These are phyloP conservation scores for Quercus robur DNA, from an alignment of 306 rosid genomes.

Conservation along the genomic window DNA sequence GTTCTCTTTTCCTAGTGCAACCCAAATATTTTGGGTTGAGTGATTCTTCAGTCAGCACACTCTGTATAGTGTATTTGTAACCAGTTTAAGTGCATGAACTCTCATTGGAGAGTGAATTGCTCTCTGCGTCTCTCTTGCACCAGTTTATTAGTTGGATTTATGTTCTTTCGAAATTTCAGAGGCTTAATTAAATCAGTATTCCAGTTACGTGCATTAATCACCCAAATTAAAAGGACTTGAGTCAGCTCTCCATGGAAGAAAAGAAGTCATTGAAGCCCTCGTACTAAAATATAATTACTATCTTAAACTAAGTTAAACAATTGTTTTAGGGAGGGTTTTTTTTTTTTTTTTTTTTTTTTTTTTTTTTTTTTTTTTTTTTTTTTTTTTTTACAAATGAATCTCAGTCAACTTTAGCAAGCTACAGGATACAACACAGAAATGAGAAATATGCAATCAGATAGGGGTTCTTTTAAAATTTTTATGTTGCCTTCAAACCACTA, in stretches of 20 bases:
- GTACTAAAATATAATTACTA: no score
- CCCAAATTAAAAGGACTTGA: neutral
- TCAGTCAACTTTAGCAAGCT: no score
- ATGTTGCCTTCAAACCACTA: no score
- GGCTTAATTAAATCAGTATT: neutral
- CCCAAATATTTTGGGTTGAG: constrained; percentile 24
- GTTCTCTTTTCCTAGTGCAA: constrained; percentile 33
- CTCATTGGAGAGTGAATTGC: neutral
- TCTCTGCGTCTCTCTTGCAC: neutral
- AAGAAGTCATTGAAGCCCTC: neutral
- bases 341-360: no score
- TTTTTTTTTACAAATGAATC: no score
- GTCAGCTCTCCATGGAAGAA: neutral
- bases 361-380: no score
- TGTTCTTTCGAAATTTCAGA: neutral
- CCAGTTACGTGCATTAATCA: neutral
- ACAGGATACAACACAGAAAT: no score
- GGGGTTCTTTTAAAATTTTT: accelerated
- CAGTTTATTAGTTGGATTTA: neutral
- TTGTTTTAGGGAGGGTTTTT: no score
- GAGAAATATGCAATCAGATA: no score
- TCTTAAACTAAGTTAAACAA: no score
- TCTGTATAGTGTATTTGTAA: constrained; percentile 42
- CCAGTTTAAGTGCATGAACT: neutral
- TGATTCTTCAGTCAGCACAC: constrained; percentile 25